Conservation (phyloP, 2,329 filamentous ascomycete species). For the Colletotrichum orbiculare region DNA sequence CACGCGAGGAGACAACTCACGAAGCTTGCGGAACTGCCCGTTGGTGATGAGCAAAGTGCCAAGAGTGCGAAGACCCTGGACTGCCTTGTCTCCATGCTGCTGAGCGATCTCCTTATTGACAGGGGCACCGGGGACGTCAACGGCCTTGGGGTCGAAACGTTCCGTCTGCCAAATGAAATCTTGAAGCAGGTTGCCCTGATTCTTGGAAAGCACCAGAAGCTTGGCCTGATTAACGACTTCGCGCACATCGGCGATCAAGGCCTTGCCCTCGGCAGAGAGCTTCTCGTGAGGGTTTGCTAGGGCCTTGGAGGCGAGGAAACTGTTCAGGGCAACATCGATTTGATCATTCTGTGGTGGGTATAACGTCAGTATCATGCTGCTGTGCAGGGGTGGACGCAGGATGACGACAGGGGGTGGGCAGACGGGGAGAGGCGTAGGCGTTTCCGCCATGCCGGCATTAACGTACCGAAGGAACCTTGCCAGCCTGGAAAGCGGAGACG, state of each 20-base stretch:
- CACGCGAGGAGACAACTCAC: slow-evolving; percentile 60
- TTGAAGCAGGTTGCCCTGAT: slow-evolving; percentile 92
- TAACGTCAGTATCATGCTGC: slow-evolving; percentile 28
- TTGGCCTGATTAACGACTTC: slow-evolving; percentile 88
- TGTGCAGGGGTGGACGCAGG: neutral
- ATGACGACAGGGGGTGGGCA: neutral
- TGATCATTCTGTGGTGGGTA: slow-evolving; percentile 78
- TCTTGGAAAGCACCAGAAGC: slow-evolving; percentile 88
- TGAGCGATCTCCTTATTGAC: slow-evolving; percentile 80
- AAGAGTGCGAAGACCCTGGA: slow-evolving; percentile 87
- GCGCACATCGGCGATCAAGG: slow-evolving; percentile 80
- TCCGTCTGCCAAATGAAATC: slow-evolving; percentile 97
- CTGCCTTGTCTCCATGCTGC: slow-evolving; percentile 84
- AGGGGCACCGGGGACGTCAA: slow-evolving; percentile 72
- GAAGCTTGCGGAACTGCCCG: slow-evolving; percentile 92
- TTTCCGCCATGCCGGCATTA: slow-evolving; percentile 19
- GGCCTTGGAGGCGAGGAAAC: slow-evolving; percentile 78
- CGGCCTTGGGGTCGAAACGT: slow-evolving; percentile 73
- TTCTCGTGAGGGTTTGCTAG: slow-evolving; percentile 77
- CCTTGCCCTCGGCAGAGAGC: slow-evolving; percentile 84
- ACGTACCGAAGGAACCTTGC: slow-evolving; percentile 90
- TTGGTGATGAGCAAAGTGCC: slow-evolving; percentile 94
- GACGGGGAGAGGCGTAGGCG: slow-evolving; percentile 2
- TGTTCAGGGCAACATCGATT: slow-evolving; percentile 95
- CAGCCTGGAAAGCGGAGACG: slow-evolving; percentile 82